Percentiles rank a stretch among this genome's conserved stretches.
Conservation (phyloP, 495 filamentous ascomycete species). For the Astrocystis sublimbata region DNA sequence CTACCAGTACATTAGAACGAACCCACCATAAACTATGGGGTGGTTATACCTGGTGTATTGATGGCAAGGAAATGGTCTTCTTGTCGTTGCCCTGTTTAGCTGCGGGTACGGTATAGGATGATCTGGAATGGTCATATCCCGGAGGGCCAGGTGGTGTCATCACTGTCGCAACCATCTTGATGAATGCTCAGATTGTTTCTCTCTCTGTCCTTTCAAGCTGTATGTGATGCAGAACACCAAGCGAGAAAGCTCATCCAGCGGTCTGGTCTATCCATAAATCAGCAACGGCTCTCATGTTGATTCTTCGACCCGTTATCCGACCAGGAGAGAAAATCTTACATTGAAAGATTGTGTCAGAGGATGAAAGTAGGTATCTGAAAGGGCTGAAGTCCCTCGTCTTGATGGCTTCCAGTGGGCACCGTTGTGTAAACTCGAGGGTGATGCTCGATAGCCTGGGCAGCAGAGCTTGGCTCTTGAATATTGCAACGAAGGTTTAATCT, state of each 20-base stretch:
- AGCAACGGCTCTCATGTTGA: background rate
- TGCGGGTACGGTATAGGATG: too few species aligned
- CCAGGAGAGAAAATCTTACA: background rate
- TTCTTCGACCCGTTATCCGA: background rate
- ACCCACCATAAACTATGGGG: background rate
- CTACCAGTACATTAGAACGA: conserved; percentile 33
- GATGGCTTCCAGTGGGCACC: background rate
- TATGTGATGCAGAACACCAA: background rate
- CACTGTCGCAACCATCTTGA: background rate
- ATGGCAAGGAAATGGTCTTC: conserved; percentile 42
- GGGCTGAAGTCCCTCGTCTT: background rate
- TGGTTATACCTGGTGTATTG: conserved; percentile 44
- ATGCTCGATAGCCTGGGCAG: too few species aligned
- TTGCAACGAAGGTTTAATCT: too few species aligned
- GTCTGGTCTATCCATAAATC: background rate
- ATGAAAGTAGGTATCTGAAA: background rate
- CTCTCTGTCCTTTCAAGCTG: background rate
- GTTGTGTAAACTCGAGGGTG: too few species aligned
- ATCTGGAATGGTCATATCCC: background rate
- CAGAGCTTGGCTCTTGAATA: background rate
- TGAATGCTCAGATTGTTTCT: background rate
- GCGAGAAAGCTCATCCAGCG: background rate
- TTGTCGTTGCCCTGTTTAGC: conserved; percentile 15
- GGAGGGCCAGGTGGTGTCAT: background rate
- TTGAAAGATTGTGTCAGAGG: background rate